Evolutionary conservation across 1,284 basidiomycete species (phyloP), one percentile per base, ranked within the genome.

Genomic region (Violaceomyces palustris): DNA sequence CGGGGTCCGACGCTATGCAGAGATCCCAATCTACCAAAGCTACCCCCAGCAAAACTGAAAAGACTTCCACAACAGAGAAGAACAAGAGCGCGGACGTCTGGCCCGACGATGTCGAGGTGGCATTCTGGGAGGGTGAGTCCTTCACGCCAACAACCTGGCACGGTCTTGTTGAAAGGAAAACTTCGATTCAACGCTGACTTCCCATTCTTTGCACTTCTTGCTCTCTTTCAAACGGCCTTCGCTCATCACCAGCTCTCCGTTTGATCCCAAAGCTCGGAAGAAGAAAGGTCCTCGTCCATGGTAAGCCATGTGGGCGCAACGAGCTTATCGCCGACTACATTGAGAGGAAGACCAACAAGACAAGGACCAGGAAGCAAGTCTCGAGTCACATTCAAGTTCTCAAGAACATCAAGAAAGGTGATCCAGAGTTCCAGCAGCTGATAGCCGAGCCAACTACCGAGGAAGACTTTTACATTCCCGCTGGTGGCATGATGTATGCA

Each of bases 301-400:
- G 75, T 31, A 78, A 78, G 56, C 72, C 77, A 1, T 77, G 76
- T 36, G 78, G 78, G 0, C 74, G 78, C n/a, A 79, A 79, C 61
- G 78, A 79, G 60, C 73, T 79, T 33, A 78, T 79, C 53, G 77
- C 75, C 21, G 73, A 77, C 48, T 78, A 78, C 50, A 77, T 78
- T 37, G 67, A 74, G 18, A 71, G 77, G 28, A 74, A 75, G 44
- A 78, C 77, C 4, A 73, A 67, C 49, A 69, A 71, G 52, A 45
- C 49, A 26, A 62, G 72, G 25, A 66, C 64, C 22, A 59, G 72
- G 25, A 74, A 74, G 51, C 72, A 74, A 45, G 71, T 74, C 35
- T 73, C 71, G 39, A 70, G 67, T 46, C 72, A 74, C 35, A 74
- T 74, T 21, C 72, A 74, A 50, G 72, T 74, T 24, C 62, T 74